Base-by-base conservation (phyloP, 306 rosid genomes). In the Cicer judaicum region DNA sequence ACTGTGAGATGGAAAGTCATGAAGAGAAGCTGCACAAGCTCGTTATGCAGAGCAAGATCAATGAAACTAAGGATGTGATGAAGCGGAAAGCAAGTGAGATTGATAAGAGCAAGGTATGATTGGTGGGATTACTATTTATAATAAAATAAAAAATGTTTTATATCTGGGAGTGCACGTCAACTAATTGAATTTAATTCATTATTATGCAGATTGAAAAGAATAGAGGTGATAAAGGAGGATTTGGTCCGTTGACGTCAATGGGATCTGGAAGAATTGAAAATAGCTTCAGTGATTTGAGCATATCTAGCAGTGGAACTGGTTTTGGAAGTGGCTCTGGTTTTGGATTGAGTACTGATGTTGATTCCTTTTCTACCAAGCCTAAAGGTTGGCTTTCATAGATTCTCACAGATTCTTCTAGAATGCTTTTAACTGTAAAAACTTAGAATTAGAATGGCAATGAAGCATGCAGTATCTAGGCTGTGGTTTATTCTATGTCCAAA, bases 1-100 rank as follows among this genome's bases (percentile, higher is more conserved):
- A 93, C 79, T 89, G 97, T 83, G 94, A 91, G 84, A 93, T 89
- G 97, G 96, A 94, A 89, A 87, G 97, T 86, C 96, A 90, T 57
- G 99, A 94, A 84, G 99, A 94, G 92, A 94, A 94, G 86, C 78
- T 94, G 87, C 96, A 91, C 87, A 94, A 90, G 84, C 85, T 91
- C 73, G 96, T 94, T 49, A 42, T 84, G 96, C 93, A 90, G 84
- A 94, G 95, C 89, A 92, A 94, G 88, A 90, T 94, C 64, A 90
- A 94, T 73, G 97, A 94, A 70, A 94, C 98, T 64, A 91, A 92
- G 92, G 98, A 94, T 85, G 84, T 82, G 65, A 94, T 94, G 98
- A 94, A 90, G 85, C 93, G 93, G 47, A 94, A 94, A 84, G 98
- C 97, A 65, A 94, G 88, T 86, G 98, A 94, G 87, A 94, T 94